Evolutionary conservation across 441 rosid species (phyloP).

Genomic region (Lepidium campestre): DNA sequence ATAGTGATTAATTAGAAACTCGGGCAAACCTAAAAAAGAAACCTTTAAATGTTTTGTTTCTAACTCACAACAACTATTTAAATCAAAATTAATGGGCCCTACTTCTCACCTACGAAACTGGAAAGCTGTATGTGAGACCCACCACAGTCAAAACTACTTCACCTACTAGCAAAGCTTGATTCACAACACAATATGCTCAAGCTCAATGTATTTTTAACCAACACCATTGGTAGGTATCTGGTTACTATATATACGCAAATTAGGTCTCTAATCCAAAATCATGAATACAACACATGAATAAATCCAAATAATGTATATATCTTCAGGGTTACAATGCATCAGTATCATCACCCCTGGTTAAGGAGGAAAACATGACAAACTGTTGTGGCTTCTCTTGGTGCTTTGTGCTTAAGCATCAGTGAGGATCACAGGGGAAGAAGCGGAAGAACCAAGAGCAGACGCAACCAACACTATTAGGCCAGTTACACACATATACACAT

Average conservation of each 20-base stretch:
- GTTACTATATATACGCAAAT: neutral
- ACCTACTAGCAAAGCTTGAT: slow-evolving; percentile 6
- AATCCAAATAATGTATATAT: slow-evolving; percentile 15
- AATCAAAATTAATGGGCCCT: neutral
- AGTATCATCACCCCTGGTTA: neutral
- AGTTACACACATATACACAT: slow-evolving; percentile 14
- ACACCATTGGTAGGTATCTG: neutral
- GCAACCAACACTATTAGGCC: slow-evolving; percentile 12
- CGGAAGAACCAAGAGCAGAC: slow-evolving; percentile 19
- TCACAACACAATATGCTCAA: neutral
- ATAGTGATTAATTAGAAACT: neutral
- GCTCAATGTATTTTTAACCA: no score
- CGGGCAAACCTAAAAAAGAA: neutral
- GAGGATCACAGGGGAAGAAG: slow-evolving; percentile 19
- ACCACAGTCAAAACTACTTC: slow-evolving; percentile 14
- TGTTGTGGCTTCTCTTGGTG: slow-evolving; percentile 6
- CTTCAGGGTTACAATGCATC: slow-evolving; percentile 22
- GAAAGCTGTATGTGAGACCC: neutral
- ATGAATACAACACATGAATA: slow-evolving; percentile 15
- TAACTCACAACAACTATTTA: neutral
- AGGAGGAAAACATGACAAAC: neutral
- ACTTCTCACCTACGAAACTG: slow-evolving; percentile 7
- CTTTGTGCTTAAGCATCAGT: slow-evolving; percentile 12
- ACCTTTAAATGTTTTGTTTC: neutral
- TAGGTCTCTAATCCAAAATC: neutral